phyloP scores from a whole-genome alignment of 2,329 filamentous ascomycete species.

The Cadophora luteo-olivacea region DNA sequence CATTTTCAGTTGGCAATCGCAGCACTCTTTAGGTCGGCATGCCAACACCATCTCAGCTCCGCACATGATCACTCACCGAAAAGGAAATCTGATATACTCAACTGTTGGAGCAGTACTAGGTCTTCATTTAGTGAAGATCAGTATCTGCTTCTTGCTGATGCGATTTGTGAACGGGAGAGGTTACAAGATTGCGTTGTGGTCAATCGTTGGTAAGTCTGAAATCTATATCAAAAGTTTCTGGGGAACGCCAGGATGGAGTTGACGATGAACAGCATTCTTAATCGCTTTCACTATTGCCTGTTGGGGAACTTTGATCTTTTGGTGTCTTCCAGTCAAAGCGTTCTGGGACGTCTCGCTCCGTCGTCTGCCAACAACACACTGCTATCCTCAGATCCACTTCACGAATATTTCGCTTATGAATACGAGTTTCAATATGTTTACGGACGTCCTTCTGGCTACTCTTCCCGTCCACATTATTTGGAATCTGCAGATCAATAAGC shows the following conservation, averaged over 20 bases:
- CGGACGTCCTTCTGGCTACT: conserved; percentile 50
- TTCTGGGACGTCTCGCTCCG: conserved; percentile 31
- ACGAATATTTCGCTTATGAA: conserved; percentile 20
- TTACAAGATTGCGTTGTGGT: conserved; percentile 8
- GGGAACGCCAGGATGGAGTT: neutral
- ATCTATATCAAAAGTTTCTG: neutral
- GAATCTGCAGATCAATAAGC: conserved; percentile 48
- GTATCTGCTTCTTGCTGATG: conserved; percentile 17
- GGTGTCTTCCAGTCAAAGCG: conserved; percentile 16
- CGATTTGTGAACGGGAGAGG: conserved; percentile 5
- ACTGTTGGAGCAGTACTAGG: conserved; percentile 13
- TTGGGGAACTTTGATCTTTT: conserved; percentile 26
- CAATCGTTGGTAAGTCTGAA: conserved; percentile 6
- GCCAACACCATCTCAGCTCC: conserved; percentile 4
- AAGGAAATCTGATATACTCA: conserved; percentile 18
- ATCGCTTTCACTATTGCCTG: conserved; percentile 23
- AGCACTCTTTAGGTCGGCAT: conserved; percentile 13
- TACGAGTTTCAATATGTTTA: conserved; percentile 41
- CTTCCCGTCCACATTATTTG: conserved; percentile 51
- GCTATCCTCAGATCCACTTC: conserved; percentile 10
- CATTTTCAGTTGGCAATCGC: conserved; percentile 18
- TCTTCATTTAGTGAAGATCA: conserved; percentile 10
- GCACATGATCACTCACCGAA: conserved; percentile 10
- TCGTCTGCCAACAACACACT: conserved; percentile 29
- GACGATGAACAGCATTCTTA: conserved; percentile 25